phyloP scores from a whole-genome alignment of 2,329 filamentous ascomycete species.

The Penicillium expansum region DNA sequence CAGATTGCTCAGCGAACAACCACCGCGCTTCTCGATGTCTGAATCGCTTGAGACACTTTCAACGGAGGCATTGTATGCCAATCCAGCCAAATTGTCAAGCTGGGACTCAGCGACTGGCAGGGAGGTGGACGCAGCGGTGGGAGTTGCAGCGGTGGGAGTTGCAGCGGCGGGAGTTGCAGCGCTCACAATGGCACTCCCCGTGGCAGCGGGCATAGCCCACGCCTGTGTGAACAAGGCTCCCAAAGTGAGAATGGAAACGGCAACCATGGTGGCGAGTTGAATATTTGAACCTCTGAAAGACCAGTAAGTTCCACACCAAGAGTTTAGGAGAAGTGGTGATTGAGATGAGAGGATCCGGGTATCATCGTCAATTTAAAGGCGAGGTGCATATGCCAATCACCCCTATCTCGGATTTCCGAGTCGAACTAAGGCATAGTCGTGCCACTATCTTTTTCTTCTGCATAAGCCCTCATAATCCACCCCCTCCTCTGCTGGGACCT shows the following conservation, averaged over 20 bases:
- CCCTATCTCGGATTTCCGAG: background rate
- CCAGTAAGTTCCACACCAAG: background rate
- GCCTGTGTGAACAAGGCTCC: conserved; percentile 14
- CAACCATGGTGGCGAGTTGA: conserved; percentile 15
- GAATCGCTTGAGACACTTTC: conserved; percentile 5
- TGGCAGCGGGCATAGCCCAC: conserved; percentile 14
- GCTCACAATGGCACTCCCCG: background rate
- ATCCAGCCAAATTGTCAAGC: conserved; percentile 12
- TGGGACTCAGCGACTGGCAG: conserved; percentile 14
- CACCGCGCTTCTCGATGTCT: conserved; percentile 1
- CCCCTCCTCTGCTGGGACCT: background rate
- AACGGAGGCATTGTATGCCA: conserved; percentile 14
- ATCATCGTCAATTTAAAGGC: background rate
- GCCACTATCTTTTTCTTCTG: background rate
- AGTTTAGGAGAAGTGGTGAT: background rate
- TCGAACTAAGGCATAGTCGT: background rate
- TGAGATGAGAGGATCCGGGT: background rate
- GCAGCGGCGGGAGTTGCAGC: background rate
- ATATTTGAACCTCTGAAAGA: background rate
- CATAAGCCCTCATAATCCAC: background rate
- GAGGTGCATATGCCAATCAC: background rate
- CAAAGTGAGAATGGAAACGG: conserved; percentile 12
- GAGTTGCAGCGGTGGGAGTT: background rate
- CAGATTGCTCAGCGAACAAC: conserved; percentile 17
- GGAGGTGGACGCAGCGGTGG: conserved; percentile 1